A percentile compares a stretch with the other conserved stretches of the same genome.
Conservation (phyloP, 495 filamentous ascomycete species). For the Podospora pseudocomata region DNA sequence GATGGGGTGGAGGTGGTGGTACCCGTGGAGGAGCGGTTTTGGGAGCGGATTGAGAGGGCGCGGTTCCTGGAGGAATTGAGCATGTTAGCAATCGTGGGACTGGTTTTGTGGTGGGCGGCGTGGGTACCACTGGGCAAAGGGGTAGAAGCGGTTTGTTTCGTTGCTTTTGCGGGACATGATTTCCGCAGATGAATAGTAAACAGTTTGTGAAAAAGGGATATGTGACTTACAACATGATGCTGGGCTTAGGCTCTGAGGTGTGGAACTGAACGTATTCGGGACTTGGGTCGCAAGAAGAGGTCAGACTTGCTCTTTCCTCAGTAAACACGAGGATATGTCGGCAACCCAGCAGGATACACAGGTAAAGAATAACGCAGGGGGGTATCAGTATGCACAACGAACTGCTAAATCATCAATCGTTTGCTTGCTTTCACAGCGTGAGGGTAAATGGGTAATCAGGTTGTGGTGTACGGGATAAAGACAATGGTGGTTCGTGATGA, state of each 20-base stretch:
- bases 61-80: constrained; percentile 49
- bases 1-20: constrained; percentile 38
- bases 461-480: not conserved
- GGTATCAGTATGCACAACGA: not conserved
- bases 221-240: constrained; percentile 8
- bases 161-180: constrained; percentile 30
- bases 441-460: no score
- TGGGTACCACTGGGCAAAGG: constrained; percentile 25
- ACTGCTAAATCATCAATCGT: not conserved
- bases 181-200: no score
- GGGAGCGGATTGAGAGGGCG: constrained; percentile 46
- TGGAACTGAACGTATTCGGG: not conserved
- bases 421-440: not conserved
- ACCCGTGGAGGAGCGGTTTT: constrained; percentile 30
- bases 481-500: not conserved
- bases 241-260: not conserved
- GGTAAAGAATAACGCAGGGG: not conserved
- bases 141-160: constrained; percentile 24
- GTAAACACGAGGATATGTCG: no score
- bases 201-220: no score
- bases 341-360: not conserved
- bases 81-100: no score
- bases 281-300: not conserved
- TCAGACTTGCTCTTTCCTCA: not conserved
- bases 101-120: no score